A percentile compares a stretch with the other conserved stretches of the same genome.
Conservation (phyloP, 2,329 filamentous ascomycete species). For the Chrysosporium keratinophilum region DNA sequence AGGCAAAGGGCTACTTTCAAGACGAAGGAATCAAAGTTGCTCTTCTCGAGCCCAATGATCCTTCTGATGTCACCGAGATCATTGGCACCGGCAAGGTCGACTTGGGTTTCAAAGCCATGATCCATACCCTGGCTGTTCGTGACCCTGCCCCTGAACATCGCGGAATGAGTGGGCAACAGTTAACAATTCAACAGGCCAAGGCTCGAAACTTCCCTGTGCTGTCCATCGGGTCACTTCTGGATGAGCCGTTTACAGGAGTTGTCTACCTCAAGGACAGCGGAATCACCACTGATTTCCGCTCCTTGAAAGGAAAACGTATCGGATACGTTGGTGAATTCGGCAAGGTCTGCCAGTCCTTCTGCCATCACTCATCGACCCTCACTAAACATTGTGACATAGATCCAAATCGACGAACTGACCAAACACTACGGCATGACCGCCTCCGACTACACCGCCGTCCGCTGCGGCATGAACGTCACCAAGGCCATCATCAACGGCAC, state of each 20-base stretch:
- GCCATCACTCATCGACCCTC: background rate
- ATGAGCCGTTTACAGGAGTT: slow-evolving; percentile 70
- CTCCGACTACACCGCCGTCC: slow-evolving; percentile 62
- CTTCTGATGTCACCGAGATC: slow-evolving; percentile 72
- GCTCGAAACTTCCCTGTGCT: slow-evolving; percentile 62
- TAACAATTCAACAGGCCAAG: slow-evolving; percentile 48
- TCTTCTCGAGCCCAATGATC: slow-evolving; percentile 66
- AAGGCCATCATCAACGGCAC: slow-evolving; percentile 62
- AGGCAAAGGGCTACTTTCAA: slow-evolving; percentile 63
- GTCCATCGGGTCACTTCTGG: slow-evolving; percentile 63
- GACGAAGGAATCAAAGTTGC: slow-evolving; percentile 69
- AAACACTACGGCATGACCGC: slow-evolving; percentile 66
- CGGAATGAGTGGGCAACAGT: background rate
- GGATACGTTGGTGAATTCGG: slow-evolving; percentile 74
- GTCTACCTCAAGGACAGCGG: slow-evolving; percentile 65
- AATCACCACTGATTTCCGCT: slow-evolving; percentile 64
- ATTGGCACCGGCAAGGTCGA: slow-evolving; percentile 67
- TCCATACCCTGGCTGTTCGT: slow-evolving; percentile 60
- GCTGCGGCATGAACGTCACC: slow-evolving; percentile 72
- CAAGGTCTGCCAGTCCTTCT: slow-evolving; percentile 38
- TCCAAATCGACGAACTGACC: slow-evolving; percentile 72
- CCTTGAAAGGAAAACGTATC: slow-evolving; percentile 64
- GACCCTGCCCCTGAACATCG: background rate
- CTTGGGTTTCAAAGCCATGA: slow-evolving; percentile 75
- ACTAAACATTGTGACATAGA: slow-evolving; percentile 36